Percentiles rank a stretch among this genome's conserved stretches.
phyloP scores from a whole-genome alignment of 805 yeast genomes.

The Clavispora fructus region DNA sequence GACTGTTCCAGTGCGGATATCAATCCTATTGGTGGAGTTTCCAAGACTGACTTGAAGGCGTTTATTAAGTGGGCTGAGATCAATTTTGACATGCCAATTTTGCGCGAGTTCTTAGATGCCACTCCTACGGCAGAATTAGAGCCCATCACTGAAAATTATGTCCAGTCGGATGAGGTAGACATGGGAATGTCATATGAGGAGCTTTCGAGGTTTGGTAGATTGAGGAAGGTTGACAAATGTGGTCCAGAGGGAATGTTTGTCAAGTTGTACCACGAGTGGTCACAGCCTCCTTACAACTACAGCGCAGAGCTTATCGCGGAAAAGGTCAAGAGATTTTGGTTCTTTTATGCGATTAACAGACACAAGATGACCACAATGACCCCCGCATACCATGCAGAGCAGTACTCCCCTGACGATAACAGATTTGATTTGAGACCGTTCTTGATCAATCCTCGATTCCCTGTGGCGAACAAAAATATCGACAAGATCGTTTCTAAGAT shows the following conservation, averaged over 20 bases:
- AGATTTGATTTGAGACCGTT: constrained; percentile 96
- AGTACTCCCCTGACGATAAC: constrained; percentile 96
- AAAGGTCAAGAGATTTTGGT: constrained; percentile 89
- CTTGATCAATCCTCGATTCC: constrained; percentile 80
- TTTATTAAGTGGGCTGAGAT: constrained; percentile 77
- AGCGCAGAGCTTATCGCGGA: constrained; percentile 83
- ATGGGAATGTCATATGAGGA: constrained; percentile 99
- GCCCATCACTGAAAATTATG: constrained; percentile 87
- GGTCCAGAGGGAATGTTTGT: constrained; percentile 96
- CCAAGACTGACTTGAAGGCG: constrained; percentile 84
- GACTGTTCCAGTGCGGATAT: constrained; percentile 97
- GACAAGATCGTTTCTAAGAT: constrained; percentile 66
- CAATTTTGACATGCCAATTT: constrained; percentile 69
- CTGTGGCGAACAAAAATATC: constrained; percentile 86
- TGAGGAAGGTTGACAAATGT: constrained; percentile 88
- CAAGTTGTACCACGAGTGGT: constrained; percentile 88
- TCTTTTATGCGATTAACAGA: constrained; percentile 89
- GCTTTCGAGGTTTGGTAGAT: constrained; percentile 80
- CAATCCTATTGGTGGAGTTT: constrained; percentile 98
- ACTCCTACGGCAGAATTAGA: constrained; percentile 98
- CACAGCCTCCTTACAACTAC: constrained; percentile 56
- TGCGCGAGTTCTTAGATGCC: constrained; percentile 76
- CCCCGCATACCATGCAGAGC: constrained; percentile 96
- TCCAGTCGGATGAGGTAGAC: constrained; percentile 93
- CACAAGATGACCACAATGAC: constrained; percentile 98